Base-by-base conservation (phyloP, 2,329 filamentous ascomycete genomes). In the Fusarium newnesense region DNA sequence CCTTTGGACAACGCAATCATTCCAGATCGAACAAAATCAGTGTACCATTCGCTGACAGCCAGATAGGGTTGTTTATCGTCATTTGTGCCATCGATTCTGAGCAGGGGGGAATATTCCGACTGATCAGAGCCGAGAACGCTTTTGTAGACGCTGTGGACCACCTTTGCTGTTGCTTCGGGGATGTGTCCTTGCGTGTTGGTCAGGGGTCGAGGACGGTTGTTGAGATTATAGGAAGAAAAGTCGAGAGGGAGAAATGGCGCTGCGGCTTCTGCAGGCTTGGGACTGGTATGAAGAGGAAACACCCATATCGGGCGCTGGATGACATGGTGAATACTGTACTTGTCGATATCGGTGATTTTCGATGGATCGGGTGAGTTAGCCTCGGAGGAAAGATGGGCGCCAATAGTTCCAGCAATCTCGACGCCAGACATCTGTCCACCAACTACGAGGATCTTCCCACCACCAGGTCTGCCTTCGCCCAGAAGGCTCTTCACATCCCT, bases 401-500 rank as follows among this genome's bases (percentile, higher is more conserved):
- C 93, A 56, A 95, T 88, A 4, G 91, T 90, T 15, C 90, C 91
- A 1, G 93, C 92, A 54, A 92, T 92, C 83, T 97, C 94, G 9
- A 93, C 89, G 1, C 93, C 94, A 5, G 93, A 96, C 87, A 96
- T 95, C 76, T 95, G 93, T 1, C 93, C 94, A 2, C 94, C 94
- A 2, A 95, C 89, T 1, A 97, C 85, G 2, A 94, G 85, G 21
- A 96, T 90, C 76, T 91, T 93, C 24, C 89, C 88, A 3, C 85
- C 85, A 1, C 77, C 75, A 9, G 70, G 62, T 5, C 83, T 79
- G 1, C 81, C 75, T 16, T 81, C 78, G 0, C 81, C 82, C 3
- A 92, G 75, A 6, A 92, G 79, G 13, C 79, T 79, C 34, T 85
- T 76, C 4, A 93, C 80, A 60, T 87, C 84, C 7, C 91, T 85